Evolutionary conservation across 805 yeast species (phyloP), one percentile per base, ranked within the genome.

Genomic region (Saccharomycopsis babjevae): DNA sequence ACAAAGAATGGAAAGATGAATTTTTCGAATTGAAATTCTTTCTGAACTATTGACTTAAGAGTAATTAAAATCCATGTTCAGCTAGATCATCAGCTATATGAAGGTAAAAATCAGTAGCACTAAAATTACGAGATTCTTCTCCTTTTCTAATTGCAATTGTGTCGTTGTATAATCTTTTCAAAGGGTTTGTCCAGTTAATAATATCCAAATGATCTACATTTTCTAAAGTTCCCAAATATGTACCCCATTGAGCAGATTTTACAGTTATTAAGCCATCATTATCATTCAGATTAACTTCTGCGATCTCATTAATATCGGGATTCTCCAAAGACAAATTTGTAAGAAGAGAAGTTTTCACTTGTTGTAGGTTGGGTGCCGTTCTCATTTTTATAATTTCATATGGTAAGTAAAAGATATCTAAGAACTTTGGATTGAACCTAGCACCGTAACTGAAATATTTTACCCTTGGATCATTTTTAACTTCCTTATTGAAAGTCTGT

Each of bases 241-340:
- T 73, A 0, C 97, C 97, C 97, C 97, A 91, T 67, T 80, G 81
- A 0, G 96, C 76, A 62, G 94, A 87, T 43, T 77, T 74, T 1
- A 89, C 86, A 63, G 93, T 85, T 1, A 91, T 96, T 75, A 92
- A 72, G 0, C 97, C 97, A 73, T 91, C 97, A 69, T 89, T 91
- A 18, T 81, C 84, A 5, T 85, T 83, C 15, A 74, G 74, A 34
- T 65, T 60, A 5, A 69, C 56, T 56, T 77, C 78, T 13, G n/a
- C n/a, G 11, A 46, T 25, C 3, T 62, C 68, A 52, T 67, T 64
- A 4, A 20, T 36, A 20, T 52, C 54, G 16, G 25, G 25, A 22
- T 13, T 20, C 22, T 22, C 15, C 13, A 46, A 46, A 13, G 52
- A 46, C 11, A 46, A 28, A 13, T 46, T 46, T 22, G 52, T 46